Percentiles rank a stretch among this genome's conserved stretches.
phyloP scores from a whole-genome alignment of 345 rosid species.

The Theobroma cacao region DNA sequence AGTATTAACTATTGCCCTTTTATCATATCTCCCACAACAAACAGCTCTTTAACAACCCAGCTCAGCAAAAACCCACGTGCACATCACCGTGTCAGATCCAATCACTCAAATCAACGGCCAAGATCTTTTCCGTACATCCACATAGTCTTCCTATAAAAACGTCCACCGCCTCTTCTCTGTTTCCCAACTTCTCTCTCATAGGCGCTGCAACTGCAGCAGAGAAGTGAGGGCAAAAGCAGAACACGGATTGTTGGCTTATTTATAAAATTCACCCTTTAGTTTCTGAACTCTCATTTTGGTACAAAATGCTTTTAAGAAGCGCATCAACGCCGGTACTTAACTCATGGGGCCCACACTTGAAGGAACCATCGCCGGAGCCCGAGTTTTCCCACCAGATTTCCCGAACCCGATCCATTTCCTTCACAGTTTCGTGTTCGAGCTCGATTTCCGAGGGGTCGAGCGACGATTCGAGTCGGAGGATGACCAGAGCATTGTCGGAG shows the following conservation, averaged over 20 bases:
- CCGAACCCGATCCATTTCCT: constrained; percentile 15
- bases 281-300: neutral
- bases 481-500: constrained; percentile 61
- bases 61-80: constrained; percentile 9
- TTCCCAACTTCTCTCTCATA: neutral
- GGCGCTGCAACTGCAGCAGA: neutral
- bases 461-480: constrained; percentile 30
- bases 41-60: neutral
- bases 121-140: constrained; percentile 7
- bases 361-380: constrained; percentile 38
- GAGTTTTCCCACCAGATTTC: constrained; percentile 40
- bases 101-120: constrained; percentile 26
- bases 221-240: neutral
- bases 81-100: neutral
- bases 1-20: too few relatives aligned
- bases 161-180: neutral
- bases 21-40: constrained; percentile 9
- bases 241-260: neutral
- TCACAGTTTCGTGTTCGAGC: constrained; percentile 35
- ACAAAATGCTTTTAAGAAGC: constrained; percentile 65
- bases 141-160: constrained; percentile 14
- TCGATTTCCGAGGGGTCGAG: constrained; percentile 30
- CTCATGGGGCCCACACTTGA: constrained; percentile 51
- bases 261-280: neutral
- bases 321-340: constrained; percentile 72